phyloP scores from a whole-genome alignment of 345 rosid species.

The Laguncularia racemosa region DNA sequence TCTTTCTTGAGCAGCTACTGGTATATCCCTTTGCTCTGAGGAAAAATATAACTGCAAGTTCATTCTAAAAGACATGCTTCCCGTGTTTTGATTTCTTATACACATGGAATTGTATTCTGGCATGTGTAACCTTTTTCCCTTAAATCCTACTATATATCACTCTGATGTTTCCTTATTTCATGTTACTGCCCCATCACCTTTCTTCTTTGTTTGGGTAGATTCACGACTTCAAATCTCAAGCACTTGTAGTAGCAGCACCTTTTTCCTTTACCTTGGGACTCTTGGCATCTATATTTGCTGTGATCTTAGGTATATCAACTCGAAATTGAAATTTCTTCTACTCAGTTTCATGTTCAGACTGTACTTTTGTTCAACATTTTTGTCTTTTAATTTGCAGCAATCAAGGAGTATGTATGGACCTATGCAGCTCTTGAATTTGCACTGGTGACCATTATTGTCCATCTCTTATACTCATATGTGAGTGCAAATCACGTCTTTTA shows the following conservation, averaged over 20 bases:
- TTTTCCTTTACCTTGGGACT: slow-evolving; percentile 71
- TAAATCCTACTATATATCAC: neutral
- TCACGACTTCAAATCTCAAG: slow-evolving; percentile 55
- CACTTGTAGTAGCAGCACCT: slow-evolving; percentile 71
- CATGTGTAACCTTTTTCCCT: too few relatives aligned
- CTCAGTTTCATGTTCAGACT: neutral
- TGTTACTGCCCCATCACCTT: neutral
- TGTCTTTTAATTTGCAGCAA: slow-evolving; percentile 40
- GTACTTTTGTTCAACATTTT: neutral
- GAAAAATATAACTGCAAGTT: neutral
- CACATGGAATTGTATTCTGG: too few relatives aligned
- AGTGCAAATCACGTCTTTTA: slow-evolving; percentile 15
- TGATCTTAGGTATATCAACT: slow-evolving; percentile 55
- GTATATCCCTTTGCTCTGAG: slow-evolving; percentile 36
- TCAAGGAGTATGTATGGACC: slow-evolving; percentile 83
- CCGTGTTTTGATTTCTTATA: neutral
- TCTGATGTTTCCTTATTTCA: neutral
- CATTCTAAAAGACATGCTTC: neutral
- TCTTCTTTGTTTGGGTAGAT: slow-evolving; percentile 36
- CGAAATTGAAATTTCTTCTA: neutral
- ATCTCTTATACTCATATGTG: slow-evolving; percentile 52
- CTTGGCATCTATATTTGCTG: slow-evolving; percentile 64
- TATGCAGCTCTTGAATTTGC: slow-evolving; percentile 89
- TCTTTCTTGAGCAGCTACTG: slow-evolving; percentile 90
- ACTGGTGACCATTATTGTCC: slow-evolving; percentile 53